Conservation (phyloP, 192 early-diverging fungal genomes). For the Coemansia erecta region DNA sequence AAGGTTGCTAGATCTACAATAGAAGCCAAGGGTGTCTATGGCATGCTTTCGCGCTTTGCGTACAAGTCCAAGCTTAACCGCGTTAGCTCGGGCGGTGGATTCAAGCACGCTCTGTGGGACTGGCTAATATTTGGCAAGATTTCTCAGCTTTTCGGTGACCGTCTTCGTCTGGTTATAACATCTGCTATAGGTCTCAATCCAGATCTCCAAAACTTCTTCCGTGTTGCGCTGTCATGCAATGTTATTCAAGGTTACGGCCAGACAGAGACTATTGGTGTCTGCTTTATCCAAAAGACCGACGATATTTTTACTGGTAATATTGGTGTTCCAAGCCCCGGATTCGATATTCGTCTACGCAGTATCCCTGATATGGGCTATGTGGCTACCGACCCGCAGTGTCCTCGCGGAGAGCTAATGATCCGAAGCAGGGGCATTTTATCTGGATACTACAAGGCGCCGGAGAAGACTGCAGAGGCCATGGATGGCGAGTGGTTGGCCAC, state of each 20-base stretch:
- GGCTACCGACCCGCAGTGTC: constrained; percentile 66
- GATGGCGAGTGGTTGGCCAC: too few relatives aligned
- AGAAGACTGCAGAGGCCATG: constrained; percentile 65
- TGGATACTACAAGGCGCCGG: constrained; percentile 78
- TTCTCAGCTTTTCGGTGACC: constrained; percentile 67
- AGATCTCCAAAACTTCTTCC: constrained; percentile 77
- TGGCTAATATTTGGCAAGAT: constrained; percentile 78
- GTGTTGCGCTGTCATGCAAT: too few relatives aligned
- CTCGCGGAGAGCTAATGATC: constrained; percentile 84
- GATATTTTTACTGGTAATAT: constrained; percentile 16
- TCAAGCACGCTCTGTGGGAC: constrained; percentile 79
- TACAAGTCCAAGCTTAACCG: constrained; percentile 57
- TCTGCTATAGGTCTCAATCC: constrained; percentile 66
- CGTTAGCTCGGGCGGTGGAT: constrained; percentile 52
- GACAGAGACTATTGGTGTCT: neutral
- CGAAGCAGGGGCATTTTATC: too few relatives aligned
- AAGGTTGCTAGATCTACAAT: constrained; percentile 56
- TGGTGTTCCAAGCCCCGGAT: constrained; percentile 60
- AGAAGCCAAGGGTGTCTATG: constrained; percentile 46
- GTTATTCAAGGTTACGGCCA: too few relatives aligned
- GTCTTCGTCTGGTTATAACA: constrained; percentile 67
- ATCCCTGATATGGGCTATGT: constrained; percentile 80
- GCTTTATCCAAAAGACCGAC: neutral
- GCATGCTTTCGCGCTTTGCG: constrained; percentile 49
- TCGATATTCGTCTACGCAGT: too few relatives aligned